Evolutionary conservation across 1,284 basidiomycete genomes (phyloP).

Genomic region (Puccinia horiana): DNA sequence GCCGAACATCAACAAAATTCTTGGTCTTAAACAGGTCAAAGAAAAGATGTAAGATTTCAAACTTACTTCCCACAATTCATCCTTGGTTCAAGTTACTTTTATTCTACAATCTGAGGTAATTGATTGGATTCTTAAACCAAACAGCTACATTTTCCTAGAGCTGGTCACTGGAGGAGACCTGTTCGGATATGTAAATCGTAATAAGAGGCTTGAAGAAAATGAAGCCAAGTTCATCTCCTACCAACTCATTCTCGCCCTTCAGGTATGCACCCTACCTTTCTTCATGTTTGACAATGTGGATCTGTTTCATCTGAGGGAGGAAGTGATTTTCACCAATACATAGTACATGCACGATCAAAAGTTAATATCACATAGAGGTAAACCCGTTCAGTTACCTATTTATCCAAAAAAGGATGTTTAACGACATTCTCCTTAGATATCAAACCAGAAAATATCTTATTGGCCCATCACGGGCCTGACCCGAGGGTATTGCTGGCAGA

Average conservation of each 20-base stretch:
- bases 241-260: conserved; percentile 31
- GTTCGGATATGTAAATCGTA: conserved; percentile 44
- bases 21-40: conserved; percentile 34
- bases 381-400: background rate
- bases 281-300: background rate
- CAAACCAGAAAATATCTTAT: conserved; percentile 45
- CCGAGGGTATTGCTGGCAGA: conserved; percentile 41
- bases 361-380: conserved; percentile 45
- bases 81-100: background rate
- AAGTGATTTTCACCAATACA: background rate
- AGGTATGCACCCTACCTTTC: background rate
- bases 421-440: conserved; percentile 20
- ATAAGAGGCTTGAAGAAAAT: conserved; percentile 25
- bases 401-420: background rate
- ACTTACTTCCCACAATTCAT: background rate
- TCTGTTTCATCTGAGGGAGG: background rate
- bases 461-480: conserved; percentile 33
- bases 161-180: conserved; percentile 47
- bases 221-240: conserved; percentile 47
- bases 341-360: conserved; percentile 48
- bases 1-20: conserved; percentile 49
- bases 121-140: background rate
- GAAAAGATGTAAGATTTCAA: conserved; percentile 33
- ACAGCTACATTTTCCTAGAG: conserved; percentile 47
- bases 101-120: background rate